A percentile compares a stretch with the other conserved stretches of the same genome.
Conservation (phyloP, 2,329 filamentous ascomycete species). For the Zasmidium cellare region DNA sequence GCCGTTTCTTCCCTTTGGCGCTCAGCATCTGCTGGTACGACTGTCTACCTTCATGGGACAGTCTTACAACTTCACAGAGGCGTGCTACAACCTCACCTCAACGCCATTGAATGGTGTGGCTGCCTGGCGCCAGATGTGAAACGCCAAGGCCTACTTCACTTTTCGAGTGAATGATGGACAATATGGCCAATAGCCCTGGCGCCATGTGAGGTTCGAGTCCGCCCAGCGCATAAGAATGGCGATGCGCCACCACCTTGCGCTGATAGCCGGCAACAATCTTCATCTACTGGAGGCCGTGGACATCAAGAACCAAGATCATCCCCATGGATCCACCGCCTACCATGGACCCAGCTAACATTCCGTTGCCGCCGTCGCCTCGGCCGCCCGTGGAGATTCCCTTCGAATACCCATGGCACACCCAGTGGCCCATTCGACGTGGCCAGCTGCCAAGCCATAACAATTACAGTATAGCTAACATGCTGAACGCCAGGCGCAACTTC, state of each 20-base stretch:
- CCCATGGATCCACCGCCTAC: background rate
- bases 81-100: background rate
- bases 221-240: background rate
- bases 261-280: no score
- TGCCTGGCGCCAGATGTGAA: background rate
- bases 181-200: background rate
- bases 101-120: background rate
- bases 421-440: no score
- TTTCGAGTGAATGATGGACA: background rate
- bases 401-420: no score
- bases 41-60: no score
- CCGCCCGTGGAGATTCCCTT: no score
- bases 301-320: background rate
- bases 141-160: background rate
- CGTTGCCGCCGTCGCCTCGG: background rate
- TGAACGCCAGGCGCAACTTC: conserved; percentile 38
- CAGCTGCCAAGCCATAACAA: no score
- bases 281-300: background rate
- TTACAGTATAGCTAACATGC: no score
- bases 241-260: background rate
- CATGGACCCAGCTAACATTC: background rate
- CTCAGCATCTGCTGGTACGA: no score
- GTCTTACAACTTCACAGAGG: no score
- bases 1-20: no score
- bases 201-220: background rate